These are phyloP conservation scores for Xylaria grammica DNA, from an alignment of 495 filamentous ascomycete genomes.

Conservation along the genomic window DNA sequence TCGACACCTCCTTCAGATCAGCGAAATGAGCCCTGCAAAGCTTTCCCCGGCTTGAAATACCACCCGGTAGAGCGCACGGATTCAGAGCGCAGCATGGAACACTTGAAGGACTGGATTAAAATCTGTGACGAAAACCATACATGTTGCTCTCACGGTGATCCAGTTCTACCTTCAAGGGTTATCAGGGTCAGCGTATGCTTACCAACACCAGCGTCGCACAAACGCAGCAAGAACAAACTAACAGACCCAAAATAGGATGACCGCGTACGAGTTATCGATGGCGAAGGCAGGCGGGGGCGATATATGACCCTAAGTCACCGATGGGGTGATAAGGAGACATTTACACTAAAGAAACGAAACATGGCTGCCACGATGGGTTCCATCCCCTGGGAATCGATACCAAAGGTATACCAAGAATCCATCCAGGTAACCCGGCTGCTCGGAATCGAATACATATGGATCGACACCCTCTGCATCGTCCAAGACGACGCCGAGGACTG, in stretches of 20 bases:
- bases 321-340: background rate
- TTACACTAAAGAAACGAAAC: background rate
- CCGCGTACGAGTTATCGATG: background rate
- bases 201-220: background rate
- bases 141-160: background rate
- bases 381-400: background rate
- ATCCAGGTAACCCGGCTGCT: conserved; percentile 13
- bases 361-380: background rate
- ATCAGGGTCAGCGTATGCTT: background rate
- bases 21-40: background rate
- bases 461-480: conserved; percentile 19
- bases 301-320: background rate
- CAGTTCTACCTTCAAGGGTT: background rate
- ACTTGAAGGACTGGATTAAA: background rate
- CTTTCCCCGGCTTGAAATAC: background rate
- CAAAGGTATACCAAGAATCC: conserved; percentile 3
- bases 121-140: background rate
- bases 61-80: background rate
- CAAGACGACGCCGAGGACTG: conserved; percentile 29
- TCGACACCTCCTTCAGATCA: background rate
- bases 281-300: background rate
- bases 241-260: background rate
- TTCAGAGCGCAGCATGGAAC: background rate
- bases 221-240: background rate
- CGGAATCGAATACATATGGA: conserved; percentile 31